phyloP scores from a whole-genome alignment of 495 filamentous ascomycete genomes.

The Hypoxylon lienhwacheense region DNA sequence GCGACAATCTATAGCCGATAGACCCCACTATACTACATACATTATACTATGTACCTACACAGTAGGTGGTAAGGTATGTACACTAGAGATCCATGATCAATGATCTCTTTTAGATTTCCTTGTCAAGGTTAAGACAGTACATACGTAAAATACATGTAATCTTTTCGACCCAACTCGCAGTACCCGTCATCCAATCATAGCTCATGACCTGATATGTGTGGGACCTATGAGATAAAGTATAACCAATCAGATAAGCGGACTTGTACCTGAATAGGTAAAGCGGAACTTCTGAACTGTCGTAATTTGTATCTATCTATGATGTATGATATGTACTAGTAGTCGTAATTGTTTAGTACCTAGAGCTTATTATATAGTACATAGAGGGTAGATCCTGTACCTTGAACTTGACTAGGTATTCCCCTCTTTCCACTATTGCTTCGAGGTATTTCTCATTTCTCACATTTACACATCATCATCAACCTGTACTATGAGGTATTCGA shows the following conservation, averaged over 20 bases:
- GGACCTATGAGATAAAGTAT: slow-evolving; percentile 20
- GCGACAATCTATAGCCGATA: slow-evolving; percentile 17
- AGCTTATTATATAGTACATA: not conserved
- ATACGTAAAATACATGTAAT: not conserved
- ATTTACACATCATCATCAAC: too few species aligned
- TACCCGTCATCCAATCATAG: slow-evolving; percentile 16
- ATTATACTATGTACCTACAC: too few species aligned
- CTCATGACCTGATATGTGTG: not conserved
- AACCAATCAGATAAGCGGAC: slow-evolving; percentile 14
- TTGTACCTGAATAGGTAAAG: slow-evolving; percentile 5
- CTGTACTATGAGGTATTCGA: too few species aligned
- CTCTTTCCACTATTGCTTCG: not conserved
- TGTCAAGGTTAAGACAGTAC: slow-evolving; percentile 9
- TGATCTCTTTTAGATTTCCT: slow-evolving; percentile 4
- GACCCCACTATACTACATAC: slow-evolving; percentile 25
- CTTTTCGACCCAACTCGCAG: slow-evolving; percentile 7
- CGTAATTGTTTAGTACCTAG: not conserved
- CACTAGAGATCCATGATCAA: too few species aligned
- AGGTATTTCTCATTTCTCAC: too few species aligned
- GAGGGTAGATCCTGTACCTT: too few species aligned
- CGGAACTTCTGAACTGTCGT: slow-evolving; percentile 23
- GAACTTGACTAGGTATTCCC: too few species aligned
- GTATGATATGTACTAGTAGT: too few species aligned
- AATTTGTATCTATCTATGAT: slow-evolving; percentile 10
- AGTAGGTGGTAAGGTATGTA: too few species aligned